These are phyloP conservation scores for Ophiostoma novo-ulmi DNA, from an alignment of 2,329 filamentous ascomycete species.

Conservation along the genomic window DNA sequence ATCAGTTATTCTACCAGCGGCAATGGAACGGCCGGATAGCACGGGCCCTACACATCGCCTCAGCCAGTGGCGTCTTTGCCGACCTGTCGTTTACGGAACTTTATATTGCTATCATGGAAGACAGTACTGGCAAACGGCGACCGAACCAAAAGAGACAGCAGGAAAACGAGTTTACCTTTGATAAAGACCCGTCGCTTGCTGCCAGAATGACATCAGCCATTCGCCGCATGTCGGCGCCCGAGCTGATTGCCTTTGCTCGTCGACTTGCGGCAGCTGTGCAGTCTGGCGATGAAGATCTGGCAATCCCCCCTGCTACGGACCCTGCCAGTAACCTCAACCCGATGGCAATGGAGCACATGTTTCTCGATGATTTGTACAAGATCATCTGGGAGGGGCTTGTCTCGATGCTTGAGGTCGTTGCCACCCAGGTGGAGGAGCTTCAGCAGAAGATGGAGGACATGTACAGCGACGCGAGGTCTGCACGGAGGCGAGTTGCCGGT, in stretches of 20 bases:
- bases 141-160: conserved; percentile 22
- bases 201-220: conserved; percentile 45
- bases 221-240: conserved; percentile 54
- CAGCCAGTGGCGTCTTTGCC: conserved; percentile 33
- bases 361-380: not conserved
- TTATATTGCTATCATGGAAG: conserved; percentile 54
- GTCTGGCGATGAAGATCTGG: conserved; percentile 38
- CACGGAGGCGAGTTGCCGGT: not conserved
- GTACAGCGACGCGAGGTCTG: conserved; percentile 38
- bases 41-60: conserved; percentile 45
- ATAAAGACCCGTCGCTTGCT: conserved; percentile 46
- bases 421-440: conserved; percentile 45
- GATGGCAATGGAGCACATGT: not conserved
- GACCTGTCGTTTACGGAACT: conserved; percentile 45
- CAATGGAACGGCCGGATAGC: conserved; percentile 42
- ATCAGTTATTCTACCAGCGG: conserved; percentile 34
- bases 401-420: conserved; percentile 38
- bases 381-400: conserved; percentile 28
- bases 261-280: conserved; percentile 38
- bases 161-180: conserved; percentile 29
- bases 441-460: conserved; percentile 42
- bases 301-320: conserved; percentile 32
- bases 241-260: conserved; percentile 41
- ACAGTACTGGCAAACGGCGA: not conserved
- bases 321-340: not conserved